These are phyloP conservation scores for Tremellales sp. DNA, from an alignment of 1,284 basidiomycete species.

Conservation along the genomic window DNA sequence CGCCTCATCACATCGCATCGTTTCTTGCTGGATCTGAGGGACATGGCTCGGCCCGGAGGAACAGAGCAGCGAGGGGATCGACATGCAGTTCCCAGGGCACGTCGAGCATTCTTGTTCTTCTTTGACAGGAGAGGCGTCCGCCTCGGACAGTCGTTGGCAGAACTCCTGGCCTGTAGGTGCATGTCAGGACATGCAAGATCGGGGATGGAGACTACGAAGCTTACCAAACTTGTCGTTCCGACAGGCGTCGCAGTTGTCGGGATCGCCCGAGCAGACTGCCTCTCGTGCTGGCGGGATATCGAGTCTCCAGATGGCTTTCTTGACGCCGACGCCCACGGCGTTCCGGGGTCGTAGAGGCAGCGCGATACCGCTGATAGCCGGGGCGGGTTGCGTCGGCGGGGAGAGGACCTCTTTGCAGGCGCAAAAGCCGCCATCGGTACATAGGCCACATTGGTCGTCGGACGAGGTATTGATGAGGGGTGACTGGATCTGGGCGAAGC, in stretches of 20 bases:
- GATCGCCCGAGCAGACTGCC: constrained; percentile 47
- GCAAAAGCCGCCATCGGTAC: constrained; percentile 41
- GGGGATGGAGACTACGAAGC: constrained; percentile 6
- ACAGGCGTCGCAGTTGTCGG: constrained; percentile 48
- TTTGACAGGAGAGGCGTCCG: constrained; percentile 46
- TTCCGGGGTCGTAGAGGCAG: constrained; percentile 2
- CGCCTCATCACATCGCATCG: constrained; percentile 74
- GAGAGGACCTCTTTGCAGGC: constrained; percentile 28
- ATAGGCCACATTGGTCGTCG: constrained; percentile 36
- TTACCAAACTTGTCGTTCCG: constrained; percentile 46
- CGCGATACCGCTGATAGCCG: constrained; percentile 11
- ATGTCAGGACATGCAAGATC: constrained; percentile 1
- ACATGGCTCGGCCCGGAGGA: neutral
- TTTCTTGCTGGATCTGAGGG: constrained; percentile 41
- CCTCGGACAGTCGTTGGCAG: constrained; percentile 64
- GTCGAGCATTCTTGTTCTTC: constrained; percentile 20
- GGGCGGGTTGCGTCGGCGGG: constrained; percentile 1
- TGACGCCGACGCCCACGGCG: constrained; percentile 9
- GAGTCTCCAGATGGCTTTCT: constrained; percentile 30
- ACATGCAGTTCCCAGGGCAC: constrained; percentile 31
- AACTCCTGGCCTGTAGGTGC: constrained; percentile 65
- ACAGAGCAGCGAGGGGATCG: constrained; percentile 19
- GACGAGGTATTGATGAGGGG: too few relatives aligned
- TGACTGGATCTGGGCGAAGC: neutral
- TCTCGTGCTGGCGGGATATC: constrained; percentile 23